These are phyloP conservation scores for Scalesia atractyloides DNA, from an alignment of 129 eudicot species.

Conservation along the genomic window DNA sequence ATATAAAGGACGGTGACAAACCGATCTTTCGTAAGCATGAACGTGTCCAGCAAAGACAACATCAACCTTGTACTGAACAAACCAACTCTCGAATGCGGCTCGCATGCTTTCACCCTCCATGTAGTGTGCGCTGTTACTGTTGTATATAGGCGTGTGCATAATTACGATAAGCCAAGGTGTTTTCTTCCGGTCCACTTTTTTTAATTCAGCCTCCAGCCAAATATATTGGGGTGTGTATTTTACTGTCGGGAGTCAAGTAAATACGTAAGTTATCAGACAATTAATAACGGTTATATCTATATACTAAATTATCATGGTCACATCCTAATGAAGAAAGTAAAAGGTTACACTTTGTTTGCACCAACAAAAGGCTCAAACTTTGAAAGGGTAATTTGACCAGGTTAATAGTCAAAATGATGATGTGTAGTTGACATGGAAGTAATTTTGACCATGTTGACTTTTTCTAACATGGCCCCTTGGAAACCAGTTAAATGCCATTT, in stretches of 20 bases:
- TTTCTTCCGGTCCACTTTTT: slow-evolving; percentile 73
- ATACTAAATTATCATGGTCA: not conserved
- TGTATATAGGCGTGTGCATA: slow-evolving; percentile 85
- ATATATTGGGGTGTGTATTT: slow-evolving; percentile 81
- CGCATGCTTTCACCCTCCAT: slow-evolving; percentile 98
- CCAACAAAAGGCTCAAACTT: slow-evolving; percentile 2
- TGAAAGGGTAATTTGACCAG: not conserved
- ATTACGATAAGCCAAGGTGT: slow-evolving; percentile 95
- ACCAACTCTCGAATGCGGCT: slow-evolving; percentile 73
- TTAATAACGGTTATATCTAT: not conserved
- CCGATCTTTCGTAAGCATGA: slow-evolving; percentile 99
- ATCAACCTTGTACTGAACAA: slow-evolving; percentile 75
- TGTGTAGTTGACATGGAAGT: not conserved
- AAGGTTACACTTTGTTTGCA: not conserved
- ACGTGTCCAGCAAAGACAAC: slow-evolving; percentile 39
- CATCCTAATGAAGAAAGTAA: slow-evolving; percentile 7
- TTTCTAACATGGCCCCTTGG: not conserved
- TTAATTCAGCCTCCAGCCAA: slow-evolving; percentile 74
- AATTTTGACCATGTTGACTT: slow-evolving; percentile 10
- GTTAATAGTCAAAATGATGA: slow-evolving; percentile 10
- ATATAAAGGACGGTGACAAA: slow-evolving; percentile 37
- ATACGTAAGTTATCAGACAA: not conserved
- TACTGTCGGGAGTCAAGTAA: slow-evolving; percentile 47
- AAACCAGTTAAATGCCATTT: not conserved
- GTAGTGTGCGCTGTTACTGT: slow-evolving; percentile 75